These are phyloP conservation scores for Musa schizocarpa DNA, from an alignment of 176 grass and related monocot species.

Conservation along the genomic window DNA sequence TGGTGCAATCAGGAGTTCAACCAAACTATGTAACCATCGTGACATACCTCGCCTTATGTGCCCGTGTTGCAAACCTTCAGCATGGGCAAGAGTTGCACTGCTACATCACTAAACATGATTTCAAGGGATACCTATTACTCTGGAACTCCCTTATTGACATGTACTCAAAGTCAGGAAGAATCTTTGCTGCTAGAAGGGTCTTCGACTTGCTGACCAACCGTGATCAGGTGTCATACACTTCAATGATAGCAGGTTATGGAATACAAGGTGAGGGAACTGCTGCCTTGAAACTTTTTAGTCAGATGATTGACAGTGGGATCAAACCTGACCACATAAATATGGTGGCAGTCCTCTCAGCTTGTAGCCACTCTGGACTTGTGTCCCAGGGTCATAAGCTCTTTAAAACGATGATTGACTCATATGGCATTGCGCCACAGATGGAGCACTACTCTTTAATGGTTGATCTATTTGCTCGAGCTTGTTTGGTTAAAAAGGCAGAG, in stretches of 20 bases:
- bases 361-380: conserved; percentile 61
- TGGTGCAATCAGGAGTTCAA: conserved; percentile 33
- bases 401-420: conserved; percentile 39
- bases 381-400: conserved; percentile 42
- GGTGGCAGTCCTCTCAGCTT: conserved; percentile 54
- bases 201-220: conserved; percentile 44
- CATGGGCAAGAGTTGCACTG: conserved; percentile 54
- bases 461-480: conserved; percentile 46
- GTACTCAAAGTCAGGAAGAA: conserved; percentile 46
- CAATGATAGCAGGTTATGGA: conserved; percentile 53
- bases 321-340: conserved; percentile 44
- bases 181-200: conserved; percentile 35
- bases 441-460: conserved; percentile 39
- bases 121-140: conserved; percentile 34
- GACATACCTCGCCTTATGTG: conserved; percentile 56
- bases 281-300: conserved; percentile 30
- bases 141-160: conserved; percentile 54
- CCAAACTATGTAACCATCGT: conserved; percentile 61
- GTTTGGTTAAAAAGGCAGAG: conserved; percentile 46
- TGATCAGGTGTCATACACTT: conserved; percentile 56
- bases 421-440: conserved; percentile 40
- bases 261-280: conserved; percentile 44
- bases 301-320: conserved; percentile 45
- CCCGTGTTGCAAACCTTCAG: conserved; percentile 45
- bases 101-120: conserved; percentile 45